A percentile compares a stretch with the other conserved stretches of the same genome.
Conservation (phyloP, 129 eudicot species). For the Deinandra increscens region DNA sequence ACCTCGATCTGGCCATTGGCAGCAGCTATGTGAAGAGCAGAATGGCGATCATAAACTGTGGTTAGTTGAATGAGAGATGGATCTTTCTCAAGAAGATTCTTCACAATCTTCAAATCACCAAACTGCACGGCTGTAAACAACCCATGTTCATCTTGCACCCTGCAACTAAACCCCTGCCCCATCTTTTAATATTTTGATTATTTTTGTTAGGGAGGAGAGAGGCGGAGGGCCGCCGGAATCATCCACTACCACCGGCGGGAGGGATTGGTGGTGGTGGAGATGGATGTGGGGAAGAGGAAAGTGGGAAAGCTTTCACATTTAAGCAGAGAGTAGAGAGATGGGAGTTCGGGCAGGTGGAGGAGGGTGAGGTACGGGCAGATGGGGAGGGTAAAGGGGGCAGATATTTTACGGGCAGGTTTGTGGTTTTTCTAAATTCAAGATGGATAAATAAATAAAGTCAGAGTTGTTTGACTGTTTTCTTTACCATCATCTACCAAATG, state of each 20-base stretch:
- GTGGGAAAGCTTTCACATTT: constrained; percentile 36
- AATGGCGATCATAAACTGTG: constrained; percentile 46
- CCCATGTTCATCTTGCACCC: constrained; percentile 44
- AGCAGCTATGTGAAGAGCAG: constrained; percentile 80
- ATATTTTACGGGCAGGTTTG: constrained; percentile 58
- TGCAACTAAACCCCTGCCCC: constrained; percentile 80
- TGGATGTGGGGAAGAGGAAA: constrained; percentile 25
- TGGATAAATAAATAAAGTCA: background rate
- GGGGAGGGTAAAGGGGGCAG: constrained; percentile 26
- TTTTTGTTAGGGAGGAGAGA: background rate
- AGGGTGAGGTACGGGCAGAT: constrained; percentile 24
- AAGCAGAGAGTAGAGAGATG: constrained; percentile 20
- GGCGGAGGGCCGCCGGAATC: constrained; percentile 28
- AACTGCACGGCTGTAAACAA: constrained; percentile 58
- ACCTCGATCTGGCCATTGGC: constrained; percentile 88
- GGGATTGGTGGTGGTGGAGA: constrained; percentile 19
- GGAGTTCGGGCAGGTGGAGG: constrained; percentile 28
- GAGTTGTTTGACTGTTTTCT: constrained; percentile 26
- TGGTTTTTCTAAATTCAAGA: constrained; percentile 13
- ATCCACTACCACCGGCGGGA: constrained; percentile 34
- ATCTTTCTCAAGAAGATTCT: constrained; percentile 43
- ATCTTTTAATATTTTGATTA: constrained; percentile 15
- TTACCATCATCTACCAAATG: constrained; percentile 10
- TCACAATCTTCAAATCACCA: constrained; percentile 55
- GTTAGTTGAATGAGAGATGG: constrained; percentile 39